A percentile compares a stretch with the other conserved stretches of the same genome.
These are phyloP conservation scores for Aureobasidium namibiae DNA, from an alignment of 2,329 filamentous ascomycete genomes.

Conservation along the genomic window DNA sequence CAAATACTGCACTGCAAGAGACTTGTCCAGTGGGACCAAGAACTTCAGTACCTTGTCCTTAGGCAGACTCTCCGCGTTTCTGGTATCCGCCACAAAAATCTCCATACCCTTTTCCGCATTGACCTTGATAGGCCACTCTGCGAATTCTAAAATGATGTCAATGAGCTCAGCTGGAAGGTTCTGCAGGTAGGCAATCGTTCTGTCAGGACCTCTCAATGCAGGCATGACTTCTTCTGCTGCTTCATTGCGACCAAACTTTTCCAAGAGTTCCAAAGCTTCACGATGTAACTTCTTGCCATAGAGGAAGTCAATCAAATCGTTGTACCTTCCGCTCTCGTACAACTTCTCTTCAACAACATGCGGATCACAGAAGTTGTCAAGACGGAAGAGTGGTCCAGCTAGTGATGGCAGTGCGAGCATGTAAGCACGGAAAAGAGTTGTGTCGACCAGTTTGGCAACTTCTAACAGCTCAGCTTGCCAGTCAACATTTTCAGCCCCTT, in stretches of 20 bases:
- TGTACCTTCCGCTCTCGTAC: conserved; percentile 80
- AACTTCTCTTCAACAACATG: conserved; percentile 90
- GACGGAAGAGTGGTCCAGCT: conserved; percentile 82
- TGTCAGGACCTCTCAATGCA: conserved; percentile 67
- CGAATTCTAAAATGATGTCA: conserved; percentile 84
- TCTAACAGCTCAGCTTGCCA: conserved; percentile 64
- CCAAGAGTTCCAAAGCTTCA: conserved; percentile 73
- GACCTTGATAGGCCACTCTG: conserved; percentile 72
- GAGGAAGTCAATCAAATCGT: conserved; percentile 93
- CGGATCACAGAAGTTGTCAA: conserved; percentile 95
- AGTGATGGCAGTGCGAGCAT: conserved; percentile 86
- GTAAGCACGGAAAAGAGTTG: conserved; percentile 85
- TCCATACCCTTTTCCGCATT: conserved; percentile 78
- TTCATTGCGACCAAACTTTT: conserved; percentile 62
- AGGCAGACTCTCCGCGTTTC: conserved; percentile 86
- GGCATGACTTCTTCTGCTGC: conserved; percentile 38
- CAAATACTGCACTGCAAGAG: conserved; percentile 71
- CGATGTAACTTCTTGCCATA: conserved; percentile 90
- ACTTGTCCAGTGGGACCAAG: conserved; percentile 58
- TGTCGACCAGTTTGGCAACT: conserved; percentile 81
- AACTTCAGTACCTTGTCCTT: conserved; percentile 68
- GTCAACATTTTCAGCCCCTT: conserved; percentile 38
- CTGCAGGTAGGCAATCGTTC: conserved; percentile 86
- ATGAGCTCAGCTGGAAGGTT: conserved; percentile 79
- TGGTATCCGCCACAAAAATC: conserved; percentile 84